Evolutionary conservation across 805 yeast species (phyloP).

Genomic region (Isabelozyma gotoi): DNA sequence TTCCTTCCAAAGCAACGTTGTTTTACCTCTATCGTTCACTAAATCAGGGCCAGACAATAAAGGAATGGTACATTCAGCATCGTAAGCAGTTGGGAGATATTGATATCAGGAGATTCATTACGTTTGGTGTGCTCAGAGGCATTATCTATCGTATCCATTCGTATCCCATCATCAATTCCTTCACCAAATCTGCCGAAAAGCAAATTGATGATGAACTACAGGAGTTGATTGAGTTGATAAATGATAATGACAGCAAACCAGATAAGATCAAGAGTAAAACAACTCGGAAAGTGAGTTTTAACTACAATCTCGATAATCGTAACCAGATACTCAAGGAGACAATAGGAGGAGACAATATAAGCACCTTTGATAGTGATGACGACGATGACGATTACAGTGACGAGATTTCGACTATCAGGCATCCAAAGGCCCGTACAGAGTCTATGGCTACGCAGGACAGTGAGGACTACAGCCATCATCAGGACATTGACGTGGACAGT

Average conservation of each 20-base stretch:
- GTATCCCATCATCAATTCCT: slow-evolving; percentile 59
- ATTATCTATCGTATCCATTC: slow-evolving; percentile 78
- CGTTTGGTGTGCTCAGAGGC: slow-evolving; percentile 84
- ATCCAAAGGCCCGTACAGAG: background rate
- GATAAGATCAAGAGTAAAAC: slow-evolving; percentile 14
- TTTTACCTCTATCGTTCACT: slow-evolving; percentile 76
- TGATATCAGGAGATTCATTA: slow-evolving; percentile 80
- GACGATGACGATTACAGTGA: slow-evolving; percentile 3
- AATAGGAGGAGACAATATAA: background rate
- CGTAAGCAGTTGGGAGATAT: slow-evolving; percentile 55
- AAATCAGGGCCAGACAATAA: slow-evolving; percentile 72
- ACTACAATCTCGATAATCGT: slow-evolving; percentile 9
- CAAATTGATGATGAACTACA: slow-evolving; percentile 18
- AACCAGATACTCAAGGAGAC: slow-evolving; percentile 7
- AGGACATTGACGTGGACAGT: slow-evolving; percentile 8
- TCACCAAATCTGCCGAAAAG: slow-evolving; percentile 38
- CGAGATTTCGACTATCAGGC: slow-evolving; percentile 1
- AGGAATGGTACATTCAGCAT: slow-evolving; percentile 80
- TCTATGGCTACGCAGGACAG: slow-evolving; percentile 6
- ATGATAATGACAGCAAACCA: slow-evolving; percentile 3
- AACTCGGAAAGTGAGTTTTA: slow-evolving; percentile 35
- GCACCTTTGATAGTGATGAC: slow-evolving; percentile 5
- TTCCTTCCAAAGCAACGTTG: slow-evolving; percentile 65
- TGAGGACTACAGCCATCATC: background rate
- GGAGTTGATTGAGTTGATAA: slow-evolving; percentile 12